Evolutionary conservation across 495 filamentous ascomycete species (phyloP).

Genomic region (Sordaria brevicollis): DNA sequence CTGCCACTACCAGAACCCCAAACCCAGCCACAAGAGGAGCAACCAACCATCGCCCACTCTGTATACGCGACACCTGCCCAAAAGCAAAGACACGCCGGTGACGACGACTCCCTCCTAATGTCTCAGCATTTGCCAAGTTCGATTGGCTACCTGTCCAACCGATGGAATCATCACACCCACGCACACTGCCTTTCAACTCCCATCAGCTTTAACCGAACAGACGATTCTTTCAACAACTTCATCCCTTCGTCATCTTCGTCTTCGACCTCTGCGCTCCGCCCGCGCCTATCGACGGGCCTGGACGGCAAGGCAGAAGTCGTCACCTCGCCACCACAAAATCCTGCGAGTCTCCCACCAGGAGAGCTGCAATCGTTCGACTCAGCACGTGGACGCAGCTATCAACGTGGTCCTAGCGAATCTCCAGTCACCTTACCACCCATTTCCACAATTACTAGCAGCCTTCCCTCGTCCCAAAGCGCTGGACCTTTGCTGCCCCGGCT

Average conservation of each 20-base stretch:
- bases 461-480: conserved; percentile 29
- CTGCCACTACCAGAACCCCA: not conserved
- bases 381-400: conserved; percentile 41
- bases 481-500: conserved; percentile 34
- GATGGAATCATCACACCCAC: conserved; percentile 24
- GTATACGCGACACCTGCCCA: conserved; percentile 5
- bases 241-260: conserved; percentile 28
- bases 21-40: not conserved
- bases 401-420: conserved; percentile 44
- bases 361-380: conserved; percentile 37
- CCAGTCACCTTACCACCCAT: conserved; percentile 41
- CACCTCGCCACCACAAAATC: conserved; percentile 42
- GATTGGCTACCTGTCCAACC: conserved; percentile 27
- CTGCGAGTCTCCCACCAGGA: conserved; percentile 14
- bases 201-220: conserved; percentile 17
- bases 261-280: conserved; percentile 30
- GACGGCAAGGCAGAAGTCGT: conserved; percentile 78
- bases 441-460: conserved; percentile 50
- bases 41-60: not conserved
- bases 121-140: conserved; percentile 24
- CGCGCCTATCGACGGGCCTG: conserved; percentile 54
- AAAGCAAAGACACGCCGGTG: not conserved
- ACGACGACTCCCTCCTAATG: not conserved
- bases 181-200: conserved; percentile 28
- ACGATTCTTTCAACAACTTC: conserved; percentile 29